These are phyloP conservation scores for Verticillium tricorpus DNA, from an alignment of 2,329 filamentous ascomycete genomes.

Conservation along the genomic window DNA sequence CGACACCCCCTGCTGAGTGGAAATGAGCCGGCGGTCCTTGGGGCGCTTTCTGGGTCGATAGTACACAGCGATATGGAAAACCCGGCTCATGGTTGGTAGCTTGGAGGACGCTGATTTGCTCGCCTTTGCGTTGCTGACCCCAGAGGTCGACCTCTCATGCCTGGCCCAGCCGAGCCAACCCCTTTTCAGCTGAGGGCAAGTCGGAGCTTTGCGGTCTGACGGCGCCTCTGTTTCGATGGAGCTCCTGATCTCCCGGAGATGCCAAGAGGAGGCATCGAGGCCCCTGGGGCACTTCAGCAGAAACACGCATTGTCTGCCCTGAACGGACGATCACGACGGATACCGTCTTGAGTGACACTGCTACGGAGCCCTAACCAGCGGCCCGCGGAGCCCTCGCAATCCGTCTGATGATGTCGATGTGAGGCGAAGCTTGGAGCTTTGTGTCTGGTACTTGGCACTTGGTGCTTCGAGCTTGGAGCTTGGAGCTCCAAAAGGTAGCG, in stretches of 20 bases:
- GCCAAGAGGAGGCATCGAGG: neutral
- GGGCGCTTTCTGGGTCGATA: neutral
- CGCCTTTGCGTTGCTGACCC: neutral
- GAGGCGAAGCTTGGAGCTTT: neutral
- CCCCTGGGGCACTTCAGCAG: neutral
- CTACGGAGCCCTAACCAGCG: neutral
- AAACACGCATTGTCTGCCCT: neutral
- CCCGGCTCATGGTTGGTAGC: neutral
- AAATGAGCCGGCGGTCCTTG: neutral
- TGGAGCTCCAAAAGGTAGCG: neutral
- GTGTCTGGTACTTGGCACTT: too few relatives aligned
- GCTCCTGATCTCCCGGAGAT: neutral
- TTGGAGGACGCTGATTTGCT: neutral
- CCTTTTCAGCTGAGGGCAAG: neutral
- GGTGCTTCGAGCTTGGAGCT: neutral
- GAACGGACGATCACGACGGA: neutral
- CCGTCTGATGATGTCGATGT: neutral
- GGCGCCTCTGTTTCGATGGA: neutral
- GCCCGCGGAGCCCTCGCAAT: neutral
- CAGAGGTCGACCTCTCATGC: neutral
- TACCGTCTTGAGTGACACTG: neutral
- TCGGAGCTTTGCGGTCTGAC: neutral
- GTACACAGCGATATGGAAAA: neutral
- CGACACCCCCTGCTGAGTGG: neutral
- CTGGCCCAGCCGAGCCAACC: neutral